Conservation (phyloP, 2,329 filamentous ascomycete species). For the Beauveria varroae region DNA sequence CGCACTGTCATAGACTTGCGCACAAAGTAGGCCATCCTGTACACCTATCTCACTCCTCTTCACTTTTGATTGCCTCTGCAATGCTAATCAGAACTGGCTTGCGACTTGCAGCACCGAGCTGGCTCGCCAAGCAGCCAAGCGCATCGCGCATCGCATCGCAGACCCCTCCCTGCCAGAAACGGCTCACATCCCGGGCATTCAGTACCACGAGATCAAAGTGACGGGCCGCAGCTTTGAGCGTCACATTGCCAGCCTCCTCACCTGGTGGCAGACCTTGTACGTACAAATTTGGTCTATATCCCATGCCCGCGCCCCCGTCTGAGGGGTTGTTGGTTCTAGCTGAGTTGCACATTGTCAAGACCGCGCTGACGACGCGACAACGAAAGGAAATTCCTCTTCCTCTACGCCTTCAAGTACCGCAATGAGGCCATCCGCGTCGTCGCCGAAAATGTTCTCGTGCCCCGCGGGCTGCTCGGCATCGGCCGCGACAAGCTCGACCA, state of each 20-base stretch:
- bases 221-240: conserved; percentile 66
- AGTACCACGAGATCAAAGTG: conserved; percentile 62
- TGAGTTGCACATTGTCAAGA: too few relatives aligned
- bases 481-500: conserved; percentile 62
- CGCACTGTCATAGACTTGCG: conserved; percentile 72
- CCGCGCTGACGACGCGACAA: too few relatives aligned
- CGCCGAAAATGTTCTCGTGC: conserved; percentile 61
- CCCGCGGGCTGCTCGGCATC: conserved; percentile 63
- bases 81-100: not conserved
- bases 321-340: too few relatives aligned
- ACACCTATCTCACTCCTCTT: not conserved
- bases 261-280: conserved; percentile 59
- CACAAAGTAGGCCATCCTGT: conserved; percentile 49
- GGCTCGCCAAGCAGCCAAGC: conserved; percentile 57
- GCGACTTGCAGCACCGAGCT: conserved; percentile 57
- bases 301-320: not conserved
- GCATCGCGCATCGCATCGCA: conserved; percentile 31
- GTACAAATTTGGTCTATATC: conserved; percentile 13
- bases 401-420: conserved; percentile 61
- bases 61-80: too few relatives aligned
- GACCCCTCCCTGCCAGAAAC: conserved; percentile 46
- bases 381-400: conserved; percentile 39
- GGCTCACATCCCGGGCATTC: conserved; percentile 54
- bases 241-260: conserved; percentile 58
- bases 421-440: conserved; percentile 63